A percentile compares a stretch with the other conserved stretches of the same genome.
Conservation (phyloP, 2,329 filamentous ascomycete species). For the Pseudohalonectria lignicola region DNA sequence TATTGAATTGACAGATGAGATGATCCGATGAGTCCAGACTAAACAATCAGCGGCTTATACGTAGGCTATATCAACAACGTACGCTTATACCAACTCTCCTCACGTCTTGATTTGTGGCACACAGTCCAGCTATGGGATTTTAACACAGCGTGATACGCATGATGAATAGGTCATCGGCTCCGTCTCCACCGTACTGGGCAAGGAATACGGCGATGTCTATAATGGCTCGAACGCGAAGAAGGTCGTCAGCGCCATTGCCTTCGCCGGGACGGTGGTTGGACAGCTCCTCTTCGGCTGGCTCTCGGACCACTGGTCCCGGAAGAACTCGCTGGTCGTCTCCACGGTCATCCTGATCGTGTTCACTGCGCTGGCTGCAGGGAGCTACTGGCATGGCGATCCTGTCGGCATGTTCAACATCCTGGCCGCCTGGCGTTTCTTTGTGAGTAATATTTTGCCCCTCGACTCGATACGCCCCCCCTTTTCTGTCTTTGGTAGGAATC, state of each 20-base stretch:
- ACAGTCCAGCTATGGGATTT: not conserved
- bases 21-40: no score
- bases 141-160: not conserved
- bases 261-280: constrained; percentile 67
- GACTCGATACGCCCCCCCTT: not conserved
- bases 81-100: no score
- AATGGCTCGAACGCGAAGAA: constrained; percentile 54
- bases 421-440: constrained; percentile 75
- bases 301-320: constrained; percentile 75
- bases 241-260: constrained; percentile 74
- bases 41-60: no score
- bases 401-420: constrained; percentile 65
- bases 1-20: no score
- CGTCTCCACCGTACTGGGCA: constrained; percentile 64
- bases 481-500: not conserved
- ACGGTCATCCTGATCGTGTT: constrained; percentile 80
- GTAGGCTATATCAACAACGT: constrained; percentile 80
- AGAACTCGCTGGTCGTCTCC: constrained; percentile 68
- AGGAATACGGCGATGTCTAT: constrained; percentile 62
- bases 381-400: constrained; percentile 60
- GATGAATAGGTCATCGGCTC: constrained; percentile 64
- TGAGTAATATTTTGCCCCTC: no score
- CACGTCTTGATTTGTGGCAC: no score
- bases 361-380: constrained; percentile 65
- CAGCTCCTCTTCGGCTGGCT: constrained; percentile 73